These are phyloP conservation scores for Cladophialophora bantiana DNA, from an alignment of 2,329 filamentous ascomycete genomes.

Conservation along the genomic window DNA sequence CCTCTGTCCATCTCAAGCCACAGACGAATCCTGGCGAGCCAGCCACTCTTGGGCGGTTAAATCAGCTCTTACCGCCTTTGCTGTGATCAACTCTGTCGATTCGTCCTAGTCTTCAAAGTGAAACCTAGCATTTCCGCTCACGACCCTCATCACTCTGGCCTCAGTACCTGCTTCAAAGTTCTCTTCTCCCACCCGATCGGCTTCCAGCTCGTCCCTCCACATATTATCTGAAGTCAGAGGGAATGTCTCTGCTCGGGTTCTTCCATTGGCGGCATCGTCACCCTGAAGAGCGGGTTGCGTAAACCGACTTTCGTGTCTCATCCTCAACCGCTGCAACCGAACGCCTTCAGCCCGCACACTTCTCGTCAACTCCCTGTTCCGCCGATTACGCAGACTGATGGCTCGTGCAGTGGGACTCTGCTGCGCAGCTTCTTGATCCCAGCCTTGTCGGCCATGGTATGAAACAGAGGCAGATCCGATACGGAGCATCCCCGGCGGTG, in stretches of 20 bases:
- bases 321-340: slow-evolving; percentile 30
- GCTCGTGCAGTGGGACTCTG: slow-evolving; percentile 36
- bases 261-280: slow-evolving; percentile 8
- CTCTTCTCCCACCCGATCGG: slow-evolving; percentile 40
- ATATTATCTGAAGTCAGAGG: slow-evolving; percentile 14
- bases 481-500: slow-evolving; percentile 36
- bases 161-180: slow-evolving; percentile 33
- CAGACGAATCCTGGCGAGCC: not conserved
- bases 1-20: not conserved
- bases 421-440: slow-evolving; percentile 25
- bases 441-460: slow-evolving; percentile 13
- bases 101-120: slow-evolving; percentile 13
- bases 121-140: slow-evolving; percentile 36
- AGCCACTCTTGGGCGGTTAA: not conserved
- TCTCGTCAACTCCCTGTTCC: slow-evolving; percentile 36
- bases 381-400: slow-evolving; percentile 32
- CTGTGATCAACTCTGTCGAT: not conserved
- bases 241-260: slow-evolving; percentile 9
- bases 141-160: slow-evolving; percentile 28
- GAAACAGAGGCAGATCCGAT: slow-evolving; percentile 5
- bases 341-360: slow-evolving; percentile 32
- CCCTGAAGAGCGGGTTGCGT: slow-evolving; percentile 16
- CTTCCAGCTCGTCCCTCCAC: slow-evolving; percentile 40
- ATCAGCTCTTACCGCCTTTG: not conserved
- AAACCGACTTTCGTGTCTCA: slow-evolving; percentile 29